Percentiles rank a stretch among this genome's conserved stretches.
phyloP scores from a whole-genome alignment of 2,329 filamentous ascomycete genomes.

The Fusarium nisikadoi region DNA sequence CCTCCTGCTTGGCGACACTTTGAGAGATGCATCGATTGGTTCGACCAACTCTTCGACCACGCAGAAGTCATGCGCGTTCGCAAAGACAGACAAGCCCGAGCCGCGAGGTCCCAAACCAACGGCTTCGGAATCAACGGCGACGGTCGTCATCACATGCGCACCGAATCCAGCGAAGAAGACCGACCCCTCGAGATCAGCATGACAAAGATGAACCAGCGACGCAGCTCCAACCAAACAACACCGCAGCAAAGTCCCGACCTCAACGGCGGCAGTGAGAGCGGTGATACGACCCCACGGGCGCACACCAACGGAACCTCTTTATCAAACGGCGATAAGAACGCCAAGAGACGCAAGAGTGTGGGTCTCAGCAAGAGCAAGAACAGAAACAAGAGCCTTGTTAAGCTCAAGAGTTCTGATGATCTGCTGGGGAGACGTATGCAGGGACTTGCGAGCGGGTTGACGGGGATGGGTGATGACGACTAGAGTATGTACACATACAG shows the following conservation, averaged over 20 bases:
- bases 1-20: slow-evolving; percentile 92
- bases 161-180: slow-evolving; percentile 81
- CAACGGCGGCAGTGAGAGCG: slow-evolving; percentile 33
- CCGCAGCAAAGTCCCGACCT: slow-evolving; percentile 22
- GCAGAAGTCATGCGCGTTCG: slow-evolving; percentile 56
- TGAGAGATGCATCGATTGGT: slow-evolving; percentile 81
- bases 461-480: slow-evolving; percentile 59
- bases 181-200: slow-evolving; percentile 83
- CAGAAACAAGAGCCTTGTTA: slow-evolving; percentile 61
- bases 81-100: slow-evolving; percentile 30
- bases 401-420: slow-evolving; percentile 68
- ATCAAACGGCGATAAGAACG: slow-evolving; percentile 41
- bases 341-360: slow-evolving; percentile 43
- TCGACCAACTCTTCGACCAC: slow-evolving; percentile 76
- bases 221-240: slow-evolving; percentile 40
- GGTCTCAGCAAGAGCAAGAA: slow-evolving; percentile 51
- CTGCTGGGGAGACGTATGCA: slow-evolving; percentile 68
- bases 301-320: slow-evolving; percentile 25
- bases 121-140: slow-evolving; percentile 37
- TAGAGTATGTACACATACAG: slow-evolving; percentile 20
- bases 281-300: slow-evolving; percentile 27
- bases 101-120: slow-evolving; percentile 6
- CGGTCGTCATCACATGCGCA: slow-evolving; percentile 48
- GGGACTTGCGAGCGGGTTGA: slow-evolving; percentile 64
- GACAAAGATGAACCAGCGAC: slow-evolving; percentile 57